Conservation (phyloP, 345 rosid genomes). For the Garcia nutans region DNA sequence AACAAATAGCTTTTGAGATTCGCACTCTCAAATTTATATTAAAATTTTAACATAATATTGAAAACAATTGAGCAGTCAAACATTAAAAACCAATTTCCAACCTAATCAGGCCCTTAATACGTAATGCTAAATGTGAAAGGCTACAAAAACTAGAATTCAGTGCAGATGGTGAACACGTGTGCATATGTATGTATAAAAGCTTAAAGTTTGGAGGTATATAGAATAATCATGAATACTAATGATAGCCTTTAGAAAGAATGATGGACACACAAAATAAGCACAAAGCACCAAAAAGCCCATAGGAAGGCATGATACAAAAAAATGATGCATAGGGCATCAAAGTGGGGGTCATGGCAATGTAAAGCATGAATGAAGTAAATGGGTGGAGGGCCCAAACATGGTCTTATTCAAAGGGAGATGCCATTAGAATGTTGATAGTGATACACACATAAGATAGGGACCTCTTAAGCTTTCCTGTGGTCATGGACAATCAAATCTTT, state of each 20-base stretch:
- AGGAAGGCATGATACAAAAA: slow-evolving; percentile 27
- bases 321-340: slow-evolving; percentile 17
- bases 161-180: not conserved
- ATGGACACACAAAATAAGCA: slow-evolving; percentile 9
- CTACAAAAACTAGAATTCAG: not conserved
- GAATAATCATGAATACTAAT: slow-evolving; percentile 14
- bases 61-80: too few species aligned
- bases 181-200: not conserved
- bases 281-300: slow-evolving; percentile 21
- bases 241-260: slow-evolving; percentile 22
- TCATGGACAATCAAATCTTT: slow-evolving; percentile 10
- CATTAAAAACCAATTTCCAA: too few species aligned
- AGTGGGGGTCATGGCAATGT: slow-evolving; percentile 16
- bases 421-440: slow-evolving; percentile 3
- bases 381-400: slow-evolving; percentile 50
- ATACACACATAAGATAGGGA: not conserved
- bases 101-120: too few species aligned
- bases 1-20: too few species aligned
- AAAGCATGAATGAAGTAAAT: slow-evolving; percentile 24
- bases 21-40: too few species aligned
- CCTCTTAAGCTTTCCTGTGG: slow-evolving; percentile 5
- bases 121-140: not conserved
- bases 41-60: too few species aligned
- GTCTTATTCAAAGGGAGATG: slow-evolving; percentile 10
- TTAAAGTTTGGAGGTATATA: not conserved